These are phyloP conservation scores for Clitoria ternatea DNA, from an alignment of 306 rosid species.

Conservation along the genomic window DNA sequence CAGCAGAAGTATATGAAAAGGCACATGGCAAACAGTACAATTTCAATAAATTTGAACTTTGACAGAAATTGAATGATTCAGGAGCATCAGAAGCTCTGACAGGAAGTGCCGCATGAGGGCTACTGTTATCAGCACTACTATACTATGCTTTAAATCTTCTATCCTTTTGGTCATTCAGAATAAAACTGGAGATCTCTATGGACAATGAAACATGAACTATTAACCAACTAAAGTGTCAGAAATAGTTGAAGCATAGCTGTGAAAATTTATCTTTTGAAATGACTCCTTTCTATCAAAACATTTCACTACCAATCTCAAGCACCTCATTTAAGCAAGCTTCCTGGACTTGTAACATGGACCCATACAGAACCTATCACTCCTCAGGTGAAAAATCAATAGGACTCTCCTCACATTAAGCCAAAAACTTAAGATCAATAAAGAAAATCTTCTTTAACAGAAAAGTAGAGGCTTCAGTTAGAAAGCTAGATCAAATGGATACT, in stretches of 20 bases:
- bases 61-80: neutral
- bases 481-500: neutral
- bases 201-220: neutral
- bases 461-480: neutral
- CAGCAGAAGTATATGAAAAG: conserved; percentile 4
- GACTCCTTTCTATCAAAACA: neutral
- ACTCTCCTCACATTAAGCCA: neutral
- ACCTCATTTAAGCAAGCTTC: neutral
- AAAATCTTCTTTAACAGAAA: neutral
- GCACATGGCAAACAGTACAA: neutral
- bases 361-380: neutral
- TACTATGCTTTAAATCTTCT: neutral
- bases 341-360: neutral
- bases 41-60: neutral
- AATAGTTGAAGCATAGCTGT: neutral
- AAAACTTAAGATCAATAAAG: neutral
- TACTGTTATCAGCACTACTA: neutral
- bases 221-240: neutral
- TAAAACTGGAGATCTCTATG: neutral
- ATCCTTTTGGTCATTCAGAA: neutral
- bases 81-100: neutral
- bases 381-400: neutral
- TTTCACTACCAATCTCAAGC: neutral
- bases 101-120: neutral
- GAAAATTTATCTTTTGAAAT: neutral